A percentile compares a stretch with the other conserved stretches of the same genome.
Conservation (phyloP, 495 filamentous ascomycete species). For the Monascus purpureus region DNA sequence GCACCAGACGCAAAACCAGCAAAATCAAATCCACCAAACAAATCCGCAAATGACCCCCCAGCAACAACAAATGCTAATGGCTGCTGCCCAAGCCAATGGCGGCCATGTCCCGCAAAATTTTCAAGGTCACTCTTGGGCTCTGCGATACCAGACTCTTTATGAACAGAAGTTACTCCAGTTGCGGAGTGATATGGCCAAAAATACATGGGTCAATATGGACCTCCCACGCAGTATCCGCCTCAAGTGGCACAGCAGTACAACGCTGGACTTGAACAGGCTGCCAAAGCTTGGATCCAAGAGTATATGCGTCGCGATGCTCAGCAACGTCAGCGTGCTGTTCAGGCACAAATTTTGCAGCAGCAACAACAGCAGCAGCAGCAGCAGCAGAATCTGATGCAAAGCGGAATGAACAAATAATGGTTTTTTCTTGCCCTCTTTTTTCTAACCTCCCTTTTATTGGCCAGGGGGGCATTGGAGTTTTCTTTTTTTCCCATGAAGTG, state of each 20-base stretch:
- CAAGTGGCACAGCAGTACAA: constrained; percentile 27
- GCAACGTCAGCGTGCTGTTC: constrained; percentile 21
- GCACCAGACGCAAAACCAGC: constrained; percentile 16
- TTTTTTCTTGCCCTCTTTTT: constrained; percentile 1
- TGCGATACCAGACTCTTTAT: constrained; percentile 24
- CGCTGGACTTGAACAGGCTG: constrained; percentile 20
- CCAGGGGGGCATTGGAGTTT: background rate
- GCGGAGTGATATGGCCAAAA: constrained; percentile 27
- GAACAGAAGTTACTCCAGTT: constrained; percentile 23
- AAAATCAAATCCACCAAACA: constrained; percentile 21
- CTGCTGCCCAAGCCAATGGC: constrained; percentile 28
- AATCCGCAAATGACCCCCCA: constrained; percentile 22
- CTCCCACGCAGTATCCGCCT: constrained; percentile 29
- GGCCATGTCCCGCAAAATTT: constrained; percentile 22
- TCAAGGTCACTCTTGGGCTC: constrained; percentile 15
- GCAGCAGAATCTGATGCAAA: constrained; percentile 34
- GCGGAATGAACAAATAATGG: constrained; percentile 27
- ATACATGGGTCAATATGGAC: constrained; percentile 25
- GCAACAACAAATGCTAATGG: constrained; percentile 25
- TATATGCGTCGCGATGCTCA: constrained; percentile 28
- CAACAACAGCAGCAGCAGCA: no score
- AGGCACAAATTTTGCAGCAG: constrained; percentile 26
- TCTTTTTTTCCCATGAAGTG: constrained; percentile 2
- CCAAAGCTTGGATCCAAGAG: constrained; percentile 30
- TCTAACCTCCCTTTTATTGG: constrained; percentile 2